phyloP scores from a whole-genome alignment of 2,329 filamentous ascomycete genomes.

The Teratosphaeria viscida region DNA sequence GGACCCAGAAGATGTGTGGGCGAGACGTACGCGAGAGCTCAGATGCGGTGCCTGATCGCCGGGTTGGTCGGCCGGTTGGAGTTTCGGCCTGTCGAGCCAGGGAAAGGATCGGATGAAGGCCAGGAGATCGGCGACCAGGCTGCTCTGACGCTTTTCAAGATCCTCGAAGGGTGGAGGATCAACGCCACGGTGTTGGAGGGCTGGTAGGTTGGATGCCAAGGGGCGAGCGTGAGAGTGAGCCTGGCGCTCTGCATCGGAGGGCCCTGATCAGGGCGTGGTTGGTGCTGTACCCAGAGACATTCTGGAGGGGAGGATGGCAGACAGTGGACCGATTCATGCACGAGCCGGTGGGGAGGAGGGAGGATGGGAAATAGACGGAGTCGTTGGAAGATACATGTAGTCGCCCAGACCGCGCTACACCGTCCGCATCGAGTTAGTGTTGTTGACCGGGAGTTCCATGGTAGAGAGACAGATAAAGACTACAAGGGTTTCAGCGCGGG shows the following conservation, averaged over 20 bases:
- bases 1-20: background rate
- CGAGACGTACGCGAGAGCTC: background rate
- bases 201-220: background rate
- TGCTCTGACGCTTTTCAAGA: background rate
- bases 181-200: background rate
- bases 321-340: too few relatives aligned
- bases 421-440: too few relatives aligned
- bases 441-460: too few relatives aligned
- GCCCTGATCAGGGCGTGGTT: too few relatives aligned
- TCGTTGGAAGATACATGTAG: too few relatives aligned
- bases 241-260: background rate
- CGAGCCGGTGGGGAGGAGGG: too few relatives aligned
- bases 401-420: too few relatives aligned
- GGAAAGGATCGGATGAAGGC: background rate
- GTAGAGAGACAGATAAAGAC: too few relatives aligned
- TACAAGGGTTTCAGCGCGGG: too few relatives aligned
- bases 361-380: too few relatives aligned
- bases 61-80: background rate
- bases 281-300: too few relatives aligned
- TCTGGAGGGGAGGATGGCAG: too few relatives aligned
- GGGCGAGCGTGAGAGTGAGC: background rate
- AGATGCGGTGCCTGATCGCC: background rate
- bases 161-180: background rate
- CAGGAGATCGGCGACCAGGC: background rate
- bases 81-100: background rate